Percentiles rank a stretch among this genome's conserved stretches.
These are phyloP conservation scores for Hyaloscypha hepaticicola DNA, from an alignment of 495 filamentous ascomycete species.

Conservation along the genomic window DNA sequence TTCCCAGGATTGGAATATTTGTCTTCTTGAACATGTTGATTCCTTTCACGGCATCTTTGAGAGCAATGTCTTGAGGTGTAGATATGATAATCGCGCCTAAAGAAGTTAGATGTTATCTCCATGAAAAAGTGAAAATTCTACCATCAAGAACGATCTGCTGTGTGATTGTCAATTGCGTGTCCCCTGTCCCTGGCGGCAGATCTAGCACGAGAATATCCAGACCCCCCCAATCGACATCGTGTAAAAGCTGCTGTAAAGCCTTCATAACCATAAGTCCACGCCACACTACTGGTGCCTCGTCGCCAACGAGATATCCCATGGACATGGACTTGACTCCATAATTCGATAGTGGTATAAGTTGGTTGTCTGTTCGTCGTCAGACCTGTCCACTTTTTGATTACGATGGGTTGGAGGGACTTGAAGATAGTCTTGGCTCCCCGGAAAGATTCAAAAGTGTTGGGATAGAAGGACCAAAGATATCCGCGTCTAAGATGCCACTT, in stretches of 20 bases:
- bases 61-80: slow-evolving; percentile 87
- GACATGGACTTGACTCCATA: slow-evolving; percentile 98
- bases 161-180: slow-evolving; percentile 88
- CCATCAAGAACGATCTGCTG: slow-evolving; percentile 87
- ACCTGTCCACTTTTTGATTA: slow-evolving; percentile 4
- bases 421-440: slow-evolving; percentile 66
- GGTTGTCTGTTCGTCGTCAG: slow-evolving; percentile 58
- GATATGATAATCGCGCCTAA: slow-evolving; percentile 82
- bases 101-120: slow-evolving; percentile 5
- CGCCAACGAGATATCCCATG: slow-evolving; percentile 88
- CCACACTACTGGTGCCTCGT: slow-evolving; percentile 86
- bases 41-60: slow-evolving; percentile 86
- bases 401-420: slow-evolving; percentile 45
- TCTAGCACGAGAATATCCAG: slow-evolving; percentile 86
- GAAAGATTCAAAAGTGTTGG: slow-evolving; percentile 84
- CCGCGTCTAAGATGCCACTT: slow-evolving; percentile 87
- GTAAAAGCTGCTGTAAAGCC: slow-evolving; percentile 90
- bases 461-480: slow-evolving; percentile 95
- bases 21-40: slow-evolving; percentile 90
- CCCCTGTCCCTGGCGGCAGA: slow-evolving; percentile 90
- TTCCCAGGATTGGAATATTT: slow-evolving; percentile 71
- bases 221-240: slow-evolving; percentile 87
- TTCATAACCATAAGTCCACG: slow-evolving; percentile 97
- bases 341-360: slow-evolving; percentile 84
- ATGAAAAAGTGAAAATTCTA: slow-evolving; percentile 27